Evolutionary conservation across 2,329 filamentous ascomycete genomes (phyloP).

Genomic region (Rachicladosporium sp.): DNA sequence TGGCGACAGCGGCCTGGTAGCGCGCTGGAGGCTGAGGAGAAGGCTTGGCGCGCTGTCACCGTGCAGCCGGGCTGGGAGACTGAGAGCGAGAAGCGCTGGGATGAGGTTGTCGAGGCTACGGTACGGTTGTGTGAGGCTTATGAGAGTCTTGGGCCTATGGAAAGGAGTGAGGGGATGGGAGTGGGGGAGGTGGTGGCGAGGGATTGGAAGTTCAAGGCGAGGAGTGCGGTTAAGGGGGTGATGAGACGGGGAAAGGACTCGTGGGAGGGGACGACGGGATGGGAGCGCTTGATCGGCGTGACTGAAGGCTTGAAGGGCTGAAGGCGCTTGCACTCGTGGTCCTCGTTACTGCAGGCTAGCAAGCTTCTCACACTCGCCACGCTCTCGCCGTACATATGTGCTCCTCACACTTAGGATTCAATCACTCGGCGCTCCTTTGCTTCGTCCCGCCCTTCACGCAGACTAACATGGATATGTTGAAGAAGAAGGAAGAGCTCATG

Average conservation of each 20-base stretch:
- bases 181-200: constrained; percentile 53
- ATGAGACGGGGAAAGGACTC: constrained; percentile 67
- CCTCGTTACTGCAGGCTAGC: no score
- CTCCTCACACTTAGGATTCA: no score
- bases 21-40: constrained; percentile 75
- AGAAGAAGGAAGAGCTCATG: no score
- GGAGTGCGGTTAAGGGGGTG: constrained; percentile 71
- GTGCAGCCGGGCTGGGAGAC: constrained; percentile 43
- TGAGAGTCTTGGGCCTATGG: constrained; percentile 51
- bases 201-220: constrained; percentile 80
- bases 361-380: no score
- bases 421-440: no score
- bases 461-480: no score
- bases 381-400: no score
- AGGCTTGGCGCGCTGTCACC: constrained; percentile 68
- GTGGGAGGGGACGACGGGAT: constrained; percentile 69
- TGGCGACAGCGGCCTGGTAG: constrained; percentile 60
- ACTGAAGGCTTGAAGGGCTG: constrained; percentile 30
- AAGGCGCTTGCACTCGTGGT: background rate
- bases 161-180: constrained; percentile 40
- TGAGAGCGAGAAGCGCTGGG: constrained; percentile 53
- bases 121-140: constrained; percentile 71
- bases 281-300: constrained; percentile 45
- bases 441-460: no score
- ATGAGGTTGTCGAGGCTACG: constrained; percentile 62